phyloP scores from a whole-genome alignment of 2,329 filamentous ascomycete genomes.

The Fusarium tupiense region DNA sequence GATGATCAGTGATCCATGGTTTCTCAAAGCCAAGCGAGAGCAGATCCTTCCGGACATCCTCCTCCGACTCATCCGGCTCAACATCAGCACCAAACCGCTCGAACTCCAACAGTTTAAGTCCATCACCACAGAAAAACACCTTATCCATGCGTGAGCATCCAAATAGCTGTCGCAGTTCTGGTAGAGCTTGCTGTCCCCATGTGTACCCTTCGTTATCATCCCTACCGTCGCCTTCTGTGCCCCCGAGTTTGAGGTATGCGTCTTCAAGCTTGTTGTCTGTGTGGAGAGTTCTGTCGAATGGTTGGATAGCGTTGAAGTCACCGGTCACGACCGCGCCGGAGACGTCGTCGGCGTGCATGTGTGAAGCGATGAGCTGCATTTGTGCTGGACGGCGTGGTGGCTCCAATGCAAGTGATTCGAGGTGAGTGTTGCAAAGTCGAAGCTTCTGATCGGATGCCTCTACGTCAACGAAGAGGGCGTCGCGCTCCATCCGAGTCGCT shows the following conservation, averaged over 20 bases:
- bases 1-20: slow-evolving; percentile 15
- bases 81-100: slow-evolving; percentile 60
- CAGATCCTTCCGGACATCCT: neutral
- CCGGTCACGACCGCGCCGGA: slow-evolving; percentile 59
- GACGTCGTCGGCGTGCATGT: slow-evolving; percentile 52
- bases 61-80: neutral
- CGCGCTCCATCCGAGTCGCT: slow-evolving; percentile 59
- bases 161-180: slow-evolving; percentile 53
- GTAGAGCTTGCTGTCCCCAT: slow-evolving; percentile 65
- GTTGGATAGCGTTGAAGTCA: slow-evolving; percentile 67
- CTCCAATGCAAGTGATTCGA: slow-evolving; percentile 61
- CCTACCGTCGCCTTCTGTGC: slow-evolving; percentile 57
- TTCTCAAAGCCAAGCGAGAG: slow-evolving; percentile 11
- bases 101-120: slow-evolving; percentile 43
- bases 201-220: slow-evolving; percentile 57
- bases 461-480: slow-evolving; percentile 64
- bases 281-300: slow-evolving; percentile 60
- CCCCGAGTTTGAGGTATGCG: slow-evolving; percentile 62
- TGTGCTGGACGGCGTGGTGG: slow-evolving; percentile 61
- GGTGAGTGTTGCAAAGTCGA: slow-evolving; percentile 65
- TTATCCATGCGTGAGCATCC: slow-evolving; percentile 65
- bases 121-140: slow-evolving; percentile 56
- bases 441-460: slow-evolving; percentile 42
- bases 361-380: slow-evolving; percentile 54
- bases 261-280: slow-evolving; percentile 60